Base-by-base conservation (phyloP, 2,329 filamentous ascomycete genomes). In the Helotiales sp. region DNA sequence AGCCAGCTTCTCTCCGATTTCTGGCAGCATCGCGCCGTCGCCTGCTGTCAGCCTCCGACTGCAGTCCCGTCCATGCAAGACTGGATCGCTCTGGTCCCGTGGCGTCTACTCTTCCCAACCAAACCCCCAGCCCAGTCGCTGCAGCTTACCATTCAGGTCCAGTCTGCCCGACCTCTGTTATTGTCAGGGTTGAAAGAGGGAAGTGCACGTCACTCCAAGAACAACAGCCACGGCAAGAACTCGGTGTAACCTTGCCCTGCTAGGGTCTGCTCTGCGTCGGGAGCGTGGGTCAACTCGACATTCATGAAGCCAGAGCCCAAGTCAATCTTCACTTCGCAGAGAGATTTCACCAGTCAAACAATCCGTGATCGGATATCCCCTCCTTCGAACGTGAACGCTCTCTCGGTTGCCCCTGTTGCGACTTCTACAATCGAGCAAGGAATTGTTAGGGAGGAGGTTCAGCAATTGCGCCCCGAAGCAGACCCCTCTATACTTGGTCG, bases 301-400 rank as follows among this genome's bases (percentile, higher is more conserved):
- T 68, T 66, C 60, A 73, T 71, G 70, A 73, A 66, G 60, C 66
- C 64, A 17, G 71, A 71, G 63, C 63, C 72, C n/a, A 70, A 70
- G 49, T 73, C 70, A 1, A 73, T 72, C 28, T 73, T 71, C 59
- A 73, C 70, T 26, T 68, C 72, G 6, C 65, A 72, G 58, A 71
- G 66, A 63, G 68, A 71, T 26, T 66, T 71, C 24, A 43, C 30
- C n/a, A 64, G 20, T 59, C 67, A 67, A 61, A 34, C 64, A 59
- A 26, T n/a, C 34, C 32, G 30, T 13, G 60, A 60, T 20, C 64
- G 57, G 60, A 43, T 47, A 15, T 34, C 62, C 5, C 58, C 66
- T 34, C 49, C 64, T 47, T 26, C 43, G 30, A 59, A 40, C 20
- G 7, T 15, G 37, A 47, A 15, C 47, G 26, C n/a, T n/a, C n/a